Evolutionary conservation across 1,284 basidiomycete genomes (phyloP).

Genomic region (Trametes pubescens): DNA sequence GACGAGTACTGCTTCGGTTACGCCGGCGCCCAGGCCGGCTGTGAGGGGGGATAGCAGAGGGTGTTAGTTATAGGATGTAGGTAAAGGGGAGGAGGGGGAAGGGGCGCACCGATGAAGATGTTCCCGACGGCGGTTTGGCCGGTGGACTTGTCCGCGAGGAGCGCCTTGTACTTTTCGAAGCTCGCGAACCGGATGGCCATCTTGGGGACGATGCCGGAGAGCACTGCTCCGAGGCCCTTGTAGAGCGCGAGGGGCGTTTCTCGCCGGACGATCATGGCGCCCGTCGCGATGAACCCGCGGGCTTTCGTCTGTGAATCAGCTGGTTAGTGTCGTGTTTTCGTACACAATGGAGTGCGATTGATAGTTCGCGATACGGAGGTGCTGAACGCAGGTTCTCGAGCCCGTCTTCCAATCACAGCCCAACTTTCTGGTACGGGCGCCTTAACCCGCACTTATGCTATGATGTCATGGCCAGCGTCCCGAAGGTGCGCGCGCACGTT

Average conservation of each 20-base stretch:
- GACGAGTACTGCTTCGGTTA: slow-evolving; percentile 92
- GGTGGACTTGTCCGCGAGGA: slow-evolving; percentile 79
- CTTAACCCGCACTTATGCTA: background rate
- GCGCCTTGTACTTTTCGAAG: slow-evolving; percentile 94
- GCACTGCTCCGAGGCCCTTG: slow-evolving; percentile 98
- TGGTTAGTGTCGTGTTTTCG: background rate
- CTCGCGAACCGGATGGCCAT: slow-evolving; percentile 99
- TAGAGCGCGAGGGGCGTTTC: slow-evolving; percentile 97
- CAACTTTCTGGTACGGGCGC: no score
- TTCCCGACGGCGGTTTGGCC: slow-evolving; percentile 79
- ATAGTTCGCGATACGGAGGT: no score
- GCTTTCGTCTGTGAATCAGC: slow-evolving; percentile 78
- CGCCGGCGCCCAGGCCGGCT: slow-evolving; percentile 89
- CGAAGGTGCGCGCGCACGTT: no score
- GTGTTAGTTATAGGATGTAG: background rate
- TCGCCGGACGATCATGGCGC: slow-evolving; percentile 86
- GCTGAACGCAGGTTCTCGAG: no score
- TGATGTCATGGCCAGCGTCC: no score
- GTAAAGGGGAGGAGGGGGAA: background rate
- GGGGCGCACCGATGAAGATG: slow-evolving; percentile 78
- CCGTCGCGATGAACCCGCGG: slow-evolving; percentile 94
- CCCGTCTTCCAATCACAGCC: no score
- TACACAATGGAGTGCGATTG: no score
- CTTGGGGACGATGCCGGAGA: slow-evolving; percentile 98
- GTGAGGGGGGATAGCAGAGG: background rate